Conservation (phyloP, 192 early-diverging fungal genomes). For the Umbelopsis vinacea region DNA sequence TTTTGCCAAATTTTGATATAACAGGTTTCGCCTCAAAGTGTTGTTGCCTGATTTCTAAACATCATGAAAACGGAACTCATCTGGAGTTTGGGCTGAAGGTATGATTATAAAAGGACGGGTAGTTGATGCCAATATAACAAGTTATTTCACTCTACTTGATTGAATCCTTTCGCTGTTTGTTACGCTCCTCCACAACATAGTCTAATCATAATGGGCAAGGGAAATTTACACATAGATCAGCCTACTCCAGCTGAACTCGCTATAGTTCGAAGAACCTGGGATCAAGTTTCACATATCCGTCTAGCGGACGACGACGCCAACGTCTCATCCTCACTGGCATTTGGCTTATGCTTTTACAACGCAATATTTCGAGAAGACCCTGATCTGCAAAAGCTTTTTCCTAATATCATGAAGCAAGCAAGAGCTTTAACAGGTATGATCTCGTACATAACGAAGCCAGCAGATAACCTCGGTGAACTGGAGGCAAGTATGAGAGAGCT, state of each 20-base stretch:
- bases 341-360: constrained; percentile 27
- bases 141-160: not conserved
- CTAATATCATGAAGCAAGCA: constrained; percentile 33
- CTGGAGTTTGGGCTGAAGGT: no score
- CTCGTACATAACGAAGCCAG: constrained; percentile 25
- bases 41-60: no score
- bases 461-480: constrained; percentile 18
- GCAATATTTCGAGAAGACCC: constrained; percentile 33
- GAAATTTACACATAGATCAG: not conserved
- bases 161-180: not conserved
- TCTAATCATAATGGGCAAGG: not conserved
- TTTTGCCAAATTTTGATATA: not conserved
- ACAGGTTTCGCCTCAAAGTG: not conserved
- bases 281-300: constrained; percentile 26
- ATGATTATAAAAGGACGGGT: no score
- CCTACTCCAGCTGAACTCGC: constrained; percentile 31
- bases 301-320: constrained; percentile 4
- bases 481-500: constrained; percentile 27
- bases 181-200: not conserved
- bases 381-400: constrained; percentile 24
- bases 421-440: constrained; percentile 37
- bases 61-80: no score
- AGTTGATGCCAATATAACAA: not conserved
- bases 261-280: constrained; percentile 26
- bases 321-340: constrained; percentile 31